A percentile compares a stretch with the other conserved stretches of the same genome.
phyloP scores from a whole-genome alignment of 495 filamentous ascomycete genomes.

The Podospora bellae-mahoneyi region DNA sequence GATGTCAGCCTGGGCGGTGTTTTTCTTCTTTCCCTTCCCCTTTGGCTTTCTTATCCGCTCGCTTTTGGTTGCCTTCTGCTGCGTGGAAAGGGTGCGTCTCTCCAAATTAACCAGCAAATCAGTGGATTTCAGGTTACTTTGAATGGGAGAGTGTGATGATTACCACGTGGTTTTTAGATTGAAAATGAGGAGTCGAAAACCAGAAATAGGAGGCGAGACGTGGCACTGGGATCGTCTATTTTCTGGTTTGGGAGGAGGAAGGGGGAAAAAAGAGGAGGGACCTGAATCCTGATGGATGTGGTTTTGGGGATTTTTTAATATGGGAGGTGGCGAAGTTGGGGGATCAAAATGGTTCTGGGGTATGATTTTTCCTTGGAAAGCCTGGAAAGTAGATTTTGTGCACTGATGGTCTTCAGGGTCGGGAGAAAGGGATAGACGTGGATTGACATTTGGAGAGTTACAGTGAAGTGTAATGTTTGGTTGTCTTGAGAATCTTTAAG shows the following conservation, averaged over 20 bases:
- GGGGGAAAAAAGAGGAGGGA: not conserved
- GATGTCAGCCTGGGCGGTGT: not conserved
- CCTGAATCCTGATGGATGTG: not conserved
- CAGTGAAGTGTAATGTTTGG: not conserved
- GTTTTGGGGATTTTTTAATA: not conserved
- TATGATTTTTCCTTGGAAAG: not conserved
- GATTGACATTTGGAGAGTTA: not conserved
- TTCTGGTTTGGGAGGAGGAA: not conserved
- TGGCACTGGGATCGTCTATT: not conserved
- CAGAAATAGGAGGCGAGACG: not conserved
- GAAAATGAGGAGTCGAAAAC: not conserved
- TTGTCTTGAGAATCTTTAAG: not conserved
- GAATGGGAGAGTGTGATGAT: not conserved
- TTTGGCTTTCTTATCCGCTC: not conserved
- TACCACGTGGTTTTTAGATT: not conserved
- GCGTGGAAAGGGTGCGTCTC: not conserved
- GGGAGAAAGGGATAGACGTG: not conserved
- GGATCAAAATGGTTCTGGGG: not conserved
- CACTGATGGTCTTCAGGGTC: not conserved
- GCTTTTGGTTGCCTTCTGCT: not conserved
- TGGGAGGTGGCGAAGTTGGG: not conserved
- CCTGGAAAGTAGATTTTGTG: not conserved
- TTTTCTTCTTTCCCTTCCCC: not conserved
- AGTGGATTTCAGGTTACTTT: not conserved
- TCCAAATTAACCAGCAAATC: not conserved